Evolutionary conservation across 352 stramenopile genomes (phyloP).

Genomic region (Globisporangium apiculatum): DNA sequence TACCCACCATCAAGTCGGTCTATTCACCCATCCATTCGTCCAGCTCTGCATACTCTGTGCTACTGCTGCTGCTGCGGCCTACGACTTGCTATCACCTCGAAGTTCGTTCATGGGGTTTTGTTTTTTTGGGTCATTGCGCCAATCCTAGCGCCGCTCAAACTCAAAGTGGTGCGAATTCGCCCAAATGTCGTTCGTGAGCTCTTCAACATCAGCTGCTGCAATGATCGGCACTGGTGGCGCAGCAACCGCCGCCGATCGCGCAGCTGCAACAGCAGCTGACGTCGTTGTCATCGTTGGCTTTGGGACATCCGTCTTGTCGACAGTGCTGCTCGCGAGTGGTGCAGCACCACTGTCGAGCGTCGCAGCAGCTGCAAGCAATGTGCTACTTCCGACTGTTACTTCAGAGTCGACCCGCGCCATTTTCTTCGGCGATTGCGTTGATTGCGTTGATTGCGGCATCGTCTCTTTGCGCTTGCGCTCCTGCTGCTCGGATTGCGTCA

Average conservation of each 20-base stretch:
- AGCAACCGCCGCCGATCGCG: neutral
- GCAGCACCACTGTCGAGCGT: neutral
- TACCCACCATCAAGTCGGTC: neutral
- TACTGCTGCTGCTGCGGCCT: too few species aligned
- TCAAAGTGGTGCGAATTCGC: constrained; percentile 74
- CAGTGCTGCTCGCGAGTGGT: neutral
- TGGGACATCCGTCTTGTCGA: neutral
- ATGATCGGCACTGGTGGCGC: constrained; percentile 1
- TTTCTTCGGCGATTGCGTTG: constrained; percentile 7
- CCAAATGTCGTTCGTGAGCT: constrained; percentile 75
- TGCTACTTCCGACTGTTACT: too few species aligned
- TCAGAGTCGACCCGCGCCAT: constrained; percentile 2
- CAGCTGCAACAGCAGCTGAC: constrained; percentile 14
- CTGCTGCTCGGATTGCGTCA: constrained; percentile 11
- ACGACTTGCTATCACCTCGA: neutral
- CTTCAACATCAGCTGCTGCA: constrained; percentile 48
- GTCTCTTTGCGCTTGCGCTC: constrained; percentile 26
- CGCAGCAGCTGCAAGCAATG: neutral
- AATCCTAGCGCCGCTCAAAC: constrained; percentile 31
- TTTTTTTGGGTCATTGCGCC: neutral
- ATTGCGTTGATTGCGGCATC: constrained; percentile 6
- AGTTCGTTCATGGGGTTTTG: too few species aligned
- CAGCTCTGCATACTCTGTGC: too few species aligned
- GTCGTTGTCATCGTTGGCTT: constrained; percentile 6
- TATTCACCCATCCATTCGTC: neutral